Conservation (phyloP, 495 filamentous ascomycete genomes). For the Penicillium paradoxum region DNA sequence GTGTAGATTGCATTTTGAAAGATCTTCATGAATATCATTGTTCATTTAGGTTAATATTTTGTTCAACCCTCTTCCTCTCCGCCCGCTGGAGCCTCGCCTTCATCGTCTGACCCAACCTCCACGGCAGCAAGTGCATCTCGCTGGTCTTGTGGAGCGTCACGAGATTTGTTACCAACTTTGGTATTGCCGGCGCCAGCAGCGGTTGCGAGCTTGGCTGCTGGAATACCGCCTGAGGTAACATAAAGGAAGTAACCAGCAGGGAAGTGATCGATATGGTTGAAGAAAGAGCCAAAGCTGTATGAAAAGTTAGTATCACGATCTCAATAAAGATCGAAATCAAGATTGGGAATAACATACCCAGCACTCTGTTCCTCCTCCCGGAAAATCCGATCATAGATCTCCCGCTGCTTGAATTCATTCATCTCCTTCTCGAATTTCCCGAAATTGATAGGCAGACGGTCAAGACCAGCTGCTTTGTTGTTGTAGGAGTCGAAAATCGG, state of each 20-base stretch:
- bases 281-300: constrained; percentile 69
- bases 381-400: constrained; percentile 92
- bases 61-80: constrained; percentile 20
- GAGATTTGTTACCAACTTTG: constrained; percentile 1
- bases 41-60: not conserved
- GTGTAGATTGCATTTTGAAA: not conserved
- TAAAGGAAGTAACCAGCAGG: constrained; percentile 69
- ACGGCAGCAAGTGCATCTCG: constrained; percentile 30
- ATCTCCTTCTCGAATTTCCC: constrained; percentile 70
- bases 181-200: not conserved
- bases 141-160: constrained; percentile 12
- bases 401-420: constrained; percentile 79
- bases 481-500: constrained; percentile 91
- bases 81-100: constrained; percentile 13
- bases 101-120: constrained; percentile 30
- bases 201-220: constrained; percentile 40
- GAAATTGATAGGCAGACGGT: constrained; percentile 70
- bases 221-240: constrained; percentile 60
- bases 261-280: constrained; percentile 79
- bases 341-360: constrained; percentile 48
- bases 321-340: not conserved
- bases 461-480: constrained; percentile 47
- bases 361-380: constrained; percentile 76
- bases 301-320: constrained; percentile 5
- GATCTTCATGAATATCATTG: not conserved